Conservation (phyloP, 441 rosid genomes). For the Mallotus japonicus region DNA sequence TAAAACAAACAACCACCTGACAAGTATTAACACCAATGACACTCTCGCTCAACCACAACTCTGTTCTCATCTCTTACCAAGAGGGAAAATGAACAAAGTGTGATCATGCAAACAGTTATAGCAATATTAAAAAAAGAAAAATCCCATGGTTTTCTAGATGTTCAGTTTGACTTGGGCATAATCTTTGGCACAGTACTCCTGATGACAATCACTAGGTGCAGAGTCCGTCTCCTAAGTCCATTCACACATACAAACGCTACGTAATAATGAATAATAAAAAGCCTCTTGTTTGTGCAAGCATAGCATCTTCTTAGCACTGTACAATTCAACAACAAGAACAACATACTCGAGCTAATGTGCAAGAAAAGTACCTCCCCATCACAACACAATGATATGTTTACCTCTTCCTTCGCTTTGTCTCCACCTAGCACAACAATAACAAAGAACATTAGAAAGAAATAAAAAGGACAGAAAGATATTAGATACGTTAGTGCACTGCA, state of each 20-base stretch:
- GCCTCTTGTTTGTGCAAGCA: constrained; percentile 35
- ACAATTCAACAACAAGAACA: constrained; percentile 34
- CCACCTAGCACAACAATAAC: constrained; percentile 43
- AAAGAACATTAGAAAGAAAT: constrained; percentile 1
- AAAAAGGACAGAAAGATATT: not conserved
- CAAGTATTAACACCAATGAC: not conserved
- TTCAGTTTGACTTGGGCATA: constrained; percentile 19
- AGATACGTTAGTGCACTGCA: not conserved
- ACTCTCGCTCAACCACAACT: not conserved
- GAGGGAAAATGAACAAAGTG: not conserved
- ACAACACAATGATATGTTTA: constrained; percentile 23
- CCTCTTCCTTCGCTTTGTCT: constrained; percentile 72
- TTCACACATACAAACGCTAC: constrained; percentile 30
- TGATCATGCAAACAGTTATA: not conserved
- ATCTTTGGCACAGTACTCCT: constrained; percentile 16
- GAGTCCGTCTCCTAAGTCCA: constrained; percentile 26
- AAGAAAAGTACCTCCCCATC: constrained; percentile 32
- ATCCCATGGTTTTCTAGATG: constrained; percentile 14
- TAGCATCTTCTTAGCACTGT: constrained; percentile 44
- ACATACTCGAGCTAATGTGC: constrained; percentile 27
- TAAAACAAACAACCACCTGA: not conserved
- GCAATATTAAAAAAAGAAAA: constrained; percentile 4
- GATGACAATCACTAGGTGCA: constrained; percentile 14
- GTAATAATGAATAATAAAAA: constrained; percentile 22
- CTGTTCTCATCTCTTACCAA: not conserved